Evolutionary conservation across 2,329 filamentous ascomycete genomes (phyloP).

Genomic region (Monilinia vaccinii-corymbosi): DNA sequence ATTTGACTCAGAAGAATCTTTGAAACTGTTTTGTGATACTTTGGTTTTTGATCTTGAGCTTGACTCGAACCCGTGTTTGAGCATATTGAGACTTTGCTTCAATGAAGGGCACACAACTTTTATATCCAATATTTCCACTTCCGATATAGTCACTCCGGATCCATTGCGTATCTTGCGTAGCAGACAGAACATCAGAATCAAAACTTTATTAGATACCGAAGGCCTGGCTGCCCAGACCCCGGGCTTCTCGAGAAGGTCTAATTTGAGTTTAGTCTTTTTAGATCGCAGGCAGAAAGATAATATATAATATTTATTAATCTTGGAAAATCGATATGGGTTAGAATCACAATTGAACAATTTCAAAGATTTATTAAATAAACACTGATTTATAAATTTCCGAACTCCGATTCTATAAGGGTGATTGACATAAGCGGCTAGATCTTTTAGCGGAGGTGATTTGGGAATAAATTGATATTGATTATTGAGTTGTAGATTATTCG

Average conservation of each 20-base stretch:
- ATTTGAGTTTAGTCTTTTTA: too few relatives aligned
- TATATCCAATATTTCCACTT: slow-evolving; percentile 8
- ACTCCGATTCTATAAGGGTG: too few relatives aligned
- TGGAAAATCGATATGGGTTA: too few relatives aligned
- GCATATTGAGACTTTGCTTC: slow-evolving; percentile 1
- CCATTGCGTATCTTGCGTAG: background rate
- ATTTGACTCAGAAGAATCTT: slow-evolving; percentile 1
- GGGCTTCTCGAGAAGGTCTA: too few relatives aligned
- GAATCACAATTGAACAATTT: too few relatives aligned
- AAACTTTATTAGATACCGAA: background rate
- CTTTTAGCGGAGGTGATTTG: background rate
- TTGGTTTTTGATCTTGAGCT: background rate
- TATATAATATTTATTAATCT: too few relatives aligned
- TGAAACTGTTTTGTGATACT: slow-evolving; percentile 7
- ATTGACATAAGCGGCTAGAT: too few relatives aligned
- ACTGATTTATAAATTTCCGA: too few relatives aligned
- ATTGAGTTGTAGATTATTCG: too few relatives aligned
- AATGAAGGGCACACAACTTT: slow-evolving; percentile 7
- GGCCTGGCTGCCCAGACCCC: too few relatives aligned
- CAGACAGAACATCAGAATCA: background rate
- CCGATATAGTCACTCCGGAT: background rate
- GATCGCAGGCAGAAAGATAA: too few relatives aligned
- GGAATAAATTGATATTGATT: background rate
- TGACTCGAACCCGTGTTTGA: slow-evolving; percentile 1
- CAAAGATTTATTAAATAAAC: too few relatives aligned